Conservation (phyloP, 2,329 filamentous ascomycete genomes). For the Sclerotinia subarctica region DNA sequence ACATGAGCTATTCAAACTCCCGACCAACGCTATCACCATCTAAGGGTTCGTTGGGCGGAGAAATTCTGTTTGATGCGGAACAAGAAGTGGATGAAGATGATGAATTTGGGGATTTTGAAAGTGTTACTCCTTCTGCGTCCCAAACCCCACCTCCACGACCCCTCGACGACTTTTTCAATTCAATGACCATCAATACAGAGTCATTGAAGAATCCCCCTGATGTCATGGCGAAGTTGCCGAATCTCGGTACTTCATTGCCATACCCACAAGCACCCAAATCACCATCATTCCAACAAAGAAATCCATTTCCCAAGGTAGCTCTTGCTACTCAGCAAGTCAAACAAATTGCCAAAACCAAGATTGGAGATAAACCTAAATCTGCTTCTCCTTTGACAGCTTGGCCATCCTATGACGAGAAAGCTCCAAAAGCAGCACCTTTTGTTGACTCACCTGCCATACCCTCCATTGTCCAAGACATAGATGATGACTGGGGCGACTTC, state of each 20-base stretch:
- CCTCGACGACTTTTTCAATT: constrained; percentile 38
- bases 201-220: constrained; percentile 38
- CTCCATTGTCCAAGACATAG: constrained; percentile 38
- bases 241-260: constrained; percentile 33
- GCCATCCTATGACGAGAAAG: constrained; percentile 32
- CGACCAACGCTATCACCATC: constrained; percentile 14
- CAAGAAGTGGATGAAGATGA: constrained; percentile 51
- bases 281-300: constrained; percentile 52
- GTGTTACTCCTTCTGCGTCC: constrained; percentile 42
- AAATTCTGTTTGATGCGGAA: constrained; percentile 41
- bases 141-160: constrained; percentile 26
- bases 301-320: constrained; percentile 50
- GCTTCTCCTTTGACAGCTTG: constrained; percentile 36
- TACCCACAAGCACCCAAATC: constrained; percentile 51
- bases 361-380: constrained; percentile 37
- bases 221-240: constrained; percentile 38
- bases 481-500: constrained; percentile 55
- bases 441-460: constrained; percentile 33
- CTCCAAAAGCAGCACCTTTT: constrained; percentile 28
- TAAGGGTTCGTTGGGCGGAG: constrained; percentile 28
- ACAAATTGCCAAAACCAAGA: constrained; percentile 36
- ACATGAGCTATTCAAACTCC: constrained; percentile 11
- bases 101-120: constrained; percentile 67
- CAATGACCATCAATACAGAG: constrained; percentile 32
- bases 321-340: constrained; percentile 44